Conservation (phyloP, 495 filamentous ascomycete species). For the Platismatia glauca region DNA sequence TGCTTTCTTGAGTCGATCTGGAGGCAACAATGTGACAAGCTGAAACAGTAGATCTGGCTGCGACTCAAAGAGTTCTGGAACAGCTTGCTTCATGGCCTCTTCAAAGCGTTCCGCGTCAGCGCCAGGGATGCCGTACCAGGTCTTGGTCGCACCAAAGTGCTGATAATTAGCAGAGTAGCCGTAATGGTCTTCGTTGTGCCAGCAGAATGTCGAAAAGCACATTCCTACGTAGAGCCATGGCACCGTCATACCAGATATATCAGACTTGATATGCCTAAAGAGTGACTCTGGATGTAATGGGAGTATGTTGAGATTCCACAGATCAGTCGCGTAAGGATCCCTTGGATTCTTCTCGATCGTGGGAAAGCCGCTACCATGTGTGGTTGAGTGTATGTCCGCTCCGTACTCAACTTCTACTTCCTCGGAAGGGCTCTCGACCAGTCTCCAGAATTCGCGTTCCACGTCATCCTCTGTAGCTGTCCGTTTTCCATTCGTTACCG, state of each 20-base stretch:
- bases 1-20: conserved; percentile 88
- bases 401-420: conserved; percentile 98
- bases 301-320: conserved; percentile 94
- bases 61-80: conserved; percentile 92
- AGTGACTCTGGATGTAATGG: conserved; percentile 86
- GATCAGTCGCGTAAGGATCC: conserved; percentile 75
- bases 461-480: conserved; percentile 92
- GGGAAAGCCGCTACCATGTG: conserved; percentile 94
- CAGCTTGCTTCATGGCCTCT: conserved; percentile 85
- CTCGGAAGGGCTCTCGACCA: conserved; percentile 86
- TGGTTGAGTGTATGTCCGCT: conserved; percentile 96
- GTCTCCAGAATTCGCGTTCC: conserved; percentile 92
- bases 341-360: conserved; percentile 87
- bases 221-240: conserved; percentile 99
- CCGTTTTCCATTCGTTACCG: conserved; percentile 65
- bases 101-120: conserved; percentile 92
- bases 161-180: conserved; percentile 98
- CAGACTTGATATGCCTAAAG: conserved; percentile 93
- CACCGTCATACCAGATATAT: conserved; percentile 99
- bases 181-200: conserved; percentile 98
- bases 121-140: conserved; percentile 97
- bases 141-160: conserved; percentile 97
- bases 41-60: conserved; percentile 97
- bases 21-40: conserved; percentile 86
- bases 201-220: conserved; percentile 99